Conservation (phyloP, 2,329 filamentous ascomycete species). For the Fusarium veterinarium region DNA sequence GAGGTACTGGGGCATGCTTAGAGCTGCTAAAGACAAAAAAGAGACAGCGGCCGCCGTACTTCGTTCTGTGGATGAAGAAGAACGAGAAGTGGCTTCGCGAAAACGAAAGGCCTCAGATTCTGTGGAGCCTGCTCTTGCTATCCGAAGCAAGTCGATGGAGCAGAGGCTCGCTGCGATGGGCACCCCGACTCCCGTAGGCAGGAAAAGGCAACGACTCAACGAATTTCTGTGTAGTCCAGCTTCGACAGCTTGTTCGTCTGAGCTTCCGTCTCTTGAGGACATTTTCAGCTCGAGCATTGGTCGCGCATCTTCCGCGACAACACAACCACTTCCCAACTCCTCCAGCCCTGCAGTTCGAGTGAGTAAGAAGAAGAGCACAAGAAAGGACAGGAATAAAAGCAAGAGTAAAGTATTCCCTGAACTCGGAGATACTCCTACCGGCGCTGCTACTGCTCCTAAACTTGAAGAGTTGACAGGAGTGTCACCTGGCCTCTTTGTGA, state of each 20-base stretch:
- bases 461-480: neutral
- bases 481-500: neutral
- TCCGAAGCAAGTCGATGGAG: neutral
- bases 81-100: accelerated
- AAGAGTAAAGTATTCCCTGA: accelerated
- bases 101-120: neutral
- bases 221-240: accelerated
- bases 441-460: accelerated
- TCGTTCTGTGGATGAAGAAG: neutral
- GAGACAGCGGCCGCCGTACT: neutral
- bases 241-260: accelerated
- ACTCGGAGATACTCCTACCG: accelerated
- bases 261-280: neutral
- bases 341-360: accelerated
- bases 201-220: neutral
- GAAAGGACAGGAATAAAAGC: too few relatives aligned
- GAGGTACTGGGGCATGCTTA: accelerated
- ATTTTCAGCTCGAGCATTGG: neutral
- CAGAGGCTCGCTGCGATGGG: accelerated
- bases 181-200: accelerated
- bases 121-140: neutral
- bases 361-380: accelerated
- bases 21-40: accelerated
- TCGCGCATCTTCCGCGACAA: accelerated
- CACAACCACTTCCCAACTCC: accelerated